Conservation (phyloP, 768 basidiomycete species). For the Xanthoconium stramineum region DNA sequence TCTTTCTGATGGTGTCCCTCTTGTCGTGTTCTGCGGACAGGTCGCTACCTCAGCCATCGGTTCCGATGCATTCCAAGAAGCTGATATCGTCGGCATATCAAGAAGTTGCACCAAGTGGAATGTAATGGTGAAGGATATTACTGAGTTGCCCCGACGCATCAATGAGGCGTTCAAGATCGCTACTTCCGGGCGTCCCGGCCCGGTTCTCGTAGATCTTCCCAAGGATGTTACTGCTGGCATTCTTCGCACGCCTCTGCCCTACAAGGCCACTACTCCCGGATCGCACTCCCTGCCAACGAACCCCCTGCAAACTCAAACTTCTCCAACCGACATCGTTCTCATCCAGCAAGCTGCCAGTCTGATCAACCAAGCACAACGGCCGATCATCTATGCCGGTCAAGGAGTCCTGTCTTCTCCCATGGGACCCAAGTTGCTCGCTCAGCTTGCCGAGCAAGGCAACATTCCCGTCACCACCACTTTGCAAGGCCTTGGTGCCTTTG, state of each 20-base stretch:
- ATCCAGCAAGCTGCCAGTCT: constrained; percentile 83
- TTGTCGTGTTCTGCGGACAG: constrained; percentile 95
- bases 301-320: constrained; percentile 57
- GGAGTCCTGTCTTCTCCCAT: constrained; percentile 80
- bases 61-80: constrained; percentile 99
- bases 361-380: constrained; percentile 89
- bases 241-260: constrained; percentile 79
- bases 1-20: constrained; percentile 86
- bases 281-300: constrained; percentile 72
- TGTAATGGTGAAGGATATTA: constrained; percentile 97
- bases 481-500: constrained; percentile 93
- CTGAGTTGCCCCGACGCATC: constrained; percentile 91
- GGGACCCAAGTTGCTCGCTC: constrained; percentile 77
- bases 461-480: constrained; percentile 97
- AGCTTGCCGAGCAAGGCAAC: constrained; percentile 80
- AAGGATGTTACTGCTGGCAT: constrained; percentile 97
- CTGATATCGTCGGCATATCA: constrained; percentile 95
- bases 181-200: constrained; percentile 93
- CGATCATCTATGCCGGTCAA: constrained; percentile 90
- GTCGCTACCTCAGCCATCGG: constrained; percentile 99
- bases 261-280: constrained; percentile 84
- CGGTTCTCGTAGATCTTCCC: constrained; percentile 97
- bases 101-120: constrained; percentile 99
- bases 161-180: constrained; percentile 99
- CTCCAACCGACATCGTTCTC: constrained; percentile 58